A percentile compares a stretch with the other conserved stretches of the same genome.
Evolutionary conservation across 1,284 basidiomycete species (phyloP).

Genomic region (Sporisorium sorghi): DNA sequence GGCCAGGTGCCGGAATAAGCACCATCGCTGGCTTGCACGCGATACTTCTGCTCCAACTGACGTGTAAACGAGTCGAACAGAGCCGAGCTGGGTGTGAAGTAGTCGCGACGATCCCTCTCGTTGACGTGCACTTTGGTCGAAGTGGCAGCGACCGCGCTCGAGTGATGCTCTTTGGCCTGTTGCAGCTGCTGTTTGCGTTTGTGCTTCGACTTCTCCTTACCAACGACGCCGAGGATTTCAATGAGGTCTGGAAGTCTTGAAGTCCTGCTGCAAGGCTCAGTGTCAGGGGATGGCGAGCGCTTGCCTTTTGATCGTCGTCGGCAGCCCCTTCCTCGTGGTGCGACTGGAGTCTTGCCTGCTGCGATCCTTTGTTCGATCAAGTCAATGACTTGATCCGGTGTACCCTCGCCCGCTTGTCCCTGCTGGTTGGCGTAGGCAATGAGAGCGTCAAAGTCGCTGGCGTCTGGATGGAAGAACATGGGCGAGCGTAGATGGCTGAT

Average conservation of each 20-base stretch:
- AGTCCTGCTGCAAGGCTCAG: neutral
- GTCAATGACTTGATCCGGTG: slow-evolving; percentile 33
- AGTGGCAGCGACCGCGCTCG: slow-evolving; percentile 9
- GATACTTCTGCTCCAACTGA: slow-evolving; percentile 29
- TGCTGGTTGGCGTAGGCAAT: slow-evolving; percentile 63
- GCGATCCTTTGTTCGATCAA: slow-evolving; percentile 24
- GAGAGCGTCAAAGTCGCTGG: slow-evolving; percentile 68
- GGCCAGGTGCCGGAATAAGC: slow-evolving; percentile 24
- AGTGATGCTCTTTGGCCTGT: slow-evolving; percentile 9
- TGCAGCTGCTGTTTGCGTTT: slow-evolving; percentile 63
- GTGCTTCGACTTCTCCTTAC: slow-evolving; percentile 69
- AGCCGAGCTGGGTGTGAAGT: slow-evolving; percentile 62
- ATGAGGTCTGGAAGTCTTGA: slow-evolving; percentile 55
- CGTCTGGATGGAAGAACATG: slow-evolving; percentile 70
- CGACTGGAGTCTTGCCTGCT: neutral
- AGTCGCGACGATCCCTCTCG: slow-evolving; percentile 69
- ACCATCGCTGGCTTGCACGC: slow-evolving; percentile 37
- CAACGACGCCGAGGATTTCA: slow-evolving; percentile 69
- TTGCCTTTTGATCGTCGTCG: slow-evolving; percentile 9
- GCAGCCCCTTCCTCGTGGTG: neutral
- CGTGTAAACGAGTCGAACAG: slow-evolving; percentile 65
- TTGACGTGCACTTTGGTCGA: slow-evolving; percentile 59
- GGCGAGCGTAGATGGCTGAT: slow-evolving; percentile 68
- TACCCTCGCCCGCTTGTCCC: slow-evolving; percentile 28
- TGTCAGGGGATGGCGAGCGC: neutral